A percentile compares a stretch with the other conserved stretches of the same genome.
Evolutionary conservation across 371 early-diverging fungal species (phyloP).

Genomic region (Circinella umbellata): DNA sequence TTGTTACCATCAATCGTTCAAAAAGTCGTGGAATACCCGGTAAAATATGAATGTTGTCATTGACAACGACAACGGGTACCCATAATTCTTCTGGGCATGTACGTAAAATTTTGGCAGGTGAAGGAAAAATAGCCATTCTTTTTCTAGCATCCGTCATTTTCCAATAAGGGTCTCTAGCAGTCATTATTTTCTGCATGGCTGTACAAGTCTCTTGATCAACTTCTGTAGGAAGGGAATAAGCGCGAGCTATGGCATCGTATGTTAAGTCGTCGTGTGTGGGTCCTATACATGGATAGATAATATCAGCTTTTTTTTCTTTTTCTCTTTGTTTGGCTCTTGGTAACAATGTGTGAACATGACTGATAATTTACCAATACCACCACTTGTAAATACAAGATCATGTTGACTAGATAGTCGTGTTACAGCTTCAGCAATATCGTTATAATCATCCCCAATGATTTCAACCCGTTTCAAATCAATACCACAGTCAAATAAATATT

Average conservation of each 20-base stretch:
- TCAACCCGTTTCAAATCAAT: slow-evolving; percentile 66
- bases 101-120: slow-evolving; percentile 45
- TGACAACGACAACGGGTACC: slow-evolving; percentile 45
- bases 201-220: slow-evolving; percentile 62
- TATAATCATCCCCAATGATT: slow-evolving; percentile 60
- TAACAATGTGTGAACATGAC: neutral
- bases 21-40: slow-evolving; percentile 78
- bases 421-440: slow-evolving; percentile 60
- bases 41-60: slow-evolving; percentile 68
- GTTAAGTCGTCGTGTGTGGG: slow-evolving; percentile 78
- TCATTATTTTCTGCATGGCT: slow-evolving; percentile 51
- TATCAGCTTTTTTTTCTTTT: no score
- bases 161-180: slow-evolving; percentile 29
- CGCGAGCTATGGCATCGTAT: slow-evolving; percentile 68
- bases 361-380: slow-evolving; percentile 62
- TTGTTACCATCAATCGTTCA: slow-evolving; percentile 46
- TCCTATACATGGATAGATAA: neutral
- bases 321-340: slow-evolving; percentile 63
- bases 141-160: slow-evolving; percentile 54
- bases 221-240: slow-evolving; percentile 55
- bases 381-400: slow-evolving; percentile 73
- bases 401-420: slow-evolving; percentile 52
- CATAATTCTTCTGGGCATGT: slow-evolving; percentile 54
- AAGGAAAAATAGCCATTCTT: slow-evolving; percentile 74
- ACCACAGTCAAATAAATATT: slow-evolving; percentile 67